Evolutionary conservation across 169 alveolate species (phyloP), one percentile per base, ranked within the genome.

Genomic region (Plasmodium relictum): DNA sequence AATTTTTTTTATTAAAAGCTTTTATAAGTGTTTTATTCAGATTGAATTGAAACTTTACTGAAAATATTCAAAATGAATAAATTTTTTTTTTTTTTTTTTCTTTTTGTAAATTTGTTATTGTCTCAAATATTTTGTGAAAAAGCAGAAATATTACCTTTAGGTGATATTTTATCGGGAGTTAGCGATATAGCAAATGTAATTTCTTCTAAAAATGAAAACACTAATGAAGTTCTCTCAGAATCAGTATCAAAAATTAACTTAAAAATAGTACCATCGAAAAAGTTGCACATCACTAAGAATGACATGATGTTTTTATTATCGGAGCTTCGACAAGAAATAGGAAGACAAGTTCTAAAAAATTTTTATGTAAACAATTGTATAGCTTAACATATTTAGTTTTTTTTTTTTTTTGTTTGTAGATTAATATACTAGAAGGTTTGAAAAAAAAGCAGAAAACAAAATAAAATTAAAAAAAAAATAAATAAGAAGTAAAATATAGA

Each of bases 181-280:
- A 24, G 85, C 31, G 91, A 83, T 61, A 70, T 83, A 70, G 73
- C 80, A 20, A 70, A 58, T 83, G 91, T 31, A 18, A 20, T 83
- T 22, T 31, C 91, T n/a, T 7, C 72, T 8, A 66, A 54, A 42
- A 59, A 70, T 22, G 91, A 70, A 68, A 6, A 39, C 9, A 61
- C 9, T 6, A 18, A 4, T 41, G 85, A 69, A 22, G 62, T 73
- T 48, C 9, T 56, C 16, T 44, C 62, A 6, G 91, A 59, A n/a
- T 44, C 91, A 6, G 2, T 16, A 20, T 31, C 86, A 39, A 68
- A 58, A 39, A 83, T 83, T 48, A 83, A 83, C 37, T 42, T 83
- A 59, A 83, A 83, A 83, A 69, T 83, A 39, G 91, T 83, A 14
- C 91, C 91, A 68, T 83, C 91, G 24, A 83, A 69, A 83, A 83